phyloP scores from a whole-genome alignment of 208 protist species.

The Acanthamoeba culbertsoni region DNA sequence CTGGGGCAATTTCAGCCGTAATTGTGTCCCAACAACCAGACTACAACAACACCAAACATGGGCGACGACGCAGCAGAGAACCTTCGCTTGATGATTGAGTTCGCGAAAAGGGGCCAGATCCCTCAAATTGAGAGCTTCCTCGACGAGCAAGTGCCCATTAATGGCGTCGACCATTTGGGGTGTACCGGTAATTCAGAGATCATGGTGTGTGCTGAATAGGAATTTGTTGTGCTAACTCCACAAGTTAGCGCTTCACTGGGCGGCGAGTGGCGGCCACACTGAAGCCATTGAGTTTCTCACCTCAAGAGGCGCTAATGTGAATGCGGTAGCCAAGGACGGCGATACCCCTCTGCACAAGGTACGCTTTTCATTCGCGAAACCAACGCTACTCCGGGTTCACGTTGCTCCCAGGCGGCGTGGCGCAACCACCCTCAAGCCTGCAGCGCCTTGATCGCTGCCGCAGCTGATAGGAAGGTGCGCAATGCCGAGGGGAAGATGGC shows the following conservation, averaged over 20 bases:
- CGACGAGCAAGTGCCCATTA: conserved; percentile 5
- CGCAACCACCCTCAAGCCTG: conserved; percentile 28
- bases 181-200: neutral
- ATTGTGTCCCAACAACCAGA: too few species aligned
- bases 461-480: neutral
- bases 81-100: conserved; percentile 21
- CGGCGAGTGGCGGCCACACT: conserved; percentile 15
- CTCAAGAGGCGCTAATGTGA: neutral
- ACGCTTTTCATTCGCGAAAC: neutral
- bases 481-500: neutral
- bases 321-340: conserved; percentile 27
- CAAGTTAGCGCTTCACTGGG: conserved; percentile 38
- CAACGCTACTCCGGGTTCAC: neutral
- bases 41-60: too few species aligned
- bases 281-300: conserved; percentile 23
- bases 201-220: neutral
- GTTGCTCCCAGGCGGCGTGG: neutral
- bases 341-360: conserved; percentile 49
- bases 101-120: conserved; percentile 10
- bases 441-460: neutral
- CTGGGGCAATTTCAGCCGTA: too few species aligned
- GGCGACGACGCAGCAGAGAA: conserved; percentile 40
- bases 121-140: conserved; percentile 17
- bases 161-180: conserved; percentile 12
- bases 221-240: neutral